Base-by-base conservation (phyloP, 2,329 filamentous ascomycete species). In the Colletotrichum cordylinicola region DNA sequence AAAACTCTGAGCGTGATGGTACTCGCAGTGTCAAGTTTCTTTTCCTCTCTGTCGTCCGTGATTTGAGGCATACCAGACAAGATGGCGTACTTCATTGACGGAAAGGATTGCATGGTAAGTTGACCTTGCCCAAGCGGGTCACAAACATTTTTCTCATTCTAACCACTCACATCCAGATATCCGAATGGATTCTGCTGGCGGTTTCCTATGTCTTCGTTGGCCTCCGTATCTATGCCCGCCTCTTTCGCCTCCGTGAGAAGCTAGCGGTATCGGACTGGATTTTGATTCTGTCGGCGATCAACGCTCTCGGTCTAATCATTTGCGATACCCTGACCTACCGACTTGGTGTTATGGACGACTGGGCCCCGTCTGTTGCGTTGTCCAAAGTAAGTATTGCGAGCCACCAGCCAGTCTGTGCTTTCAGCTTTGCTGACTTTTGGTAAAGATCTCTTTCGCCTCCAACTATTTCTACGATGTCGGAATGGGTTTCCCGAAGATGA, bases 381-480 rank as follows among this genome's bases (percentile, higher is more conserved):
- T 84, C 83, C 13, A 84, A 84, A 79, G 82, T 80, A 78, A 79
- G 82, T 79, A 77, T 4, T 13, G 4, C 3, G 2, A 39, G 9
- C n/a, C 6, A 24, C 2, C 3, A 5, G 16, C 2, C 8, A 4
- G 4, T 2, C 2, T 18, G 8, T 29, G 9, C 9, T 12, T 7
- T 29, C 24, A 2, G 7, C 18, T 9, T 15, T 15, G 21, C 70
- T 72, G 29, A 70, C 60, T 6, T 15, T 15, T 18, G 7, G 6
- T 24, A 6, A 27, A 83, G 82, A 83, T 84, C 37, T 82, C 81
- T 2, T 84, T 84, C 21, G 80, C 82, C 0, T 84, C 83, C 52
- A 84, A 84, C 77, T 84, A 84, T 72, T 84, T 84, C 55, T 84
- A 84, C 77, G 82, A 84, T 62, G 80, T 84, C 4, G 82, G 82